These are phyloP conservation scores for Diaporthe sp. DNA, from an alignment of 2,329 filamentous ascomycete genomes.

Conservation along the genomic window DNA sequence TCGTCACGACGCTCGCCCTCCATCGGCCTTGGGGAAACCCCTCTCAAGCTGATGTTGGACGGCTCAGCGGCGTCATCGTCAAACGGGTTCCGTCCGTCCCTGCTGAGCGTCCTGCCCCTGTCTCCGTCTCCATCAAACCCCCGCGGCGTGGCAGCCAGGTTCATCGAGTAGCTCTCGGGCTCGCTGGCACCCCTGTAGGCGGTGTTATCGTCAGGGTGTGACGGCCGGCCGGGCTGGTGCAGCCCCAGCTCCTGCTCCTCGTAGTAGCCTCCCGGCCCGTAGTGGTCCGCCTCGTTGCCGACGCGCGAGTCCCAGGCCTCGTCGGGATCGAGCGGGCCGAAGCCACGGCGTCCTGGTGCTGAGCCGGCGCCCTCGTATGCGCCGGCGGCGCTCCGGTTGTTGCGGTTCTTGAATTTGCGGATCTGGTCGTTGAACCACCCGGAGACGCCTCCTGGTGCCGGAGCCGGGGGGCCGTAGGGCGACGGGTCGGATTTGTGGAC, in stretches of 20 bases:
- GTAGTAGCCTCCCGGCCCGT: slow-evolving; percentile 75
- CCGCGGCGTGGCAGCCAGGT: slow-evolving; percentile 57
- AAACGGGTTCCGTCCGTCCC: slow-evolving; percentile 73
- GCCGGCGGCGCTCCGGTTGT: slow-evolving; percentile 76
- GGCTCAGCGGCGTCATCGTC: slow-evolving; percentile 74
- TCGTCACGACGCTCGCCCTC: slow-evolving; percentile 59
- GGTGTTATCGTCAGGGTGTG: slow-evolving; percentile 53
- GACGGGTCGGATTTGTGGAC: slow-evolving; percentile 57
- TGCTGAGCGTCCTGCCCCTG: slow-evolving; percentile 61
- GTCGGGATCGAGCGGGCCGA: slow-evolving; percentile 82
- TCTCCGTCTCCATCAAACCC: slow-evolving; percentile 46
- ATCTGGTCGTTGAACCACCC: slow-evolving; percentile 82
- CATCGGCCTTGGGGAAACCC: slow-evolving; percentile 83
- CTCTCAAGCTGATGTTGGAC: slow-evolving; percentile 74
- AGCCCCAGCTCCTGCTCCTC: slow-evolving; percentile 82
- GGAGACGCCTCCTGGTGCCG: slow-evolving; percentile 73
- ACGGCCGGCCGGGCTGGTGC: slow-evolving; percentile 71
- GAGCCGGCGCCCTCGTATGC: slow-evolving; percentile 73
- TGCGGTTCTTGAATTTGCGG: slow-evolving; percentile 73
- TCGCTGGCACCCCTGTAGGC: slow-evolving; percentile 51
- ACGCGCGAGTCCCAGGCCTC: slow-evolving; percentile 89
- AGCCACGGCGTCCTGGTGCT: slow-evolving; percentile 64
- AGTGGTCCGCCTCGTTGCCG: slow-evolving; percentile 77
- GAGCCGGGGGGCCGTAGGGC: slow-evolving; percentile 64
- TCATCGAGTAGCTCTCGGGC: slow-evolving; percentile 62